Evolutionary conservation across 768 basidiomycete genomes (phyloP), one percentile per base, ranked within the genome.

Genomic region (Saitozyma sp.): DNA sequence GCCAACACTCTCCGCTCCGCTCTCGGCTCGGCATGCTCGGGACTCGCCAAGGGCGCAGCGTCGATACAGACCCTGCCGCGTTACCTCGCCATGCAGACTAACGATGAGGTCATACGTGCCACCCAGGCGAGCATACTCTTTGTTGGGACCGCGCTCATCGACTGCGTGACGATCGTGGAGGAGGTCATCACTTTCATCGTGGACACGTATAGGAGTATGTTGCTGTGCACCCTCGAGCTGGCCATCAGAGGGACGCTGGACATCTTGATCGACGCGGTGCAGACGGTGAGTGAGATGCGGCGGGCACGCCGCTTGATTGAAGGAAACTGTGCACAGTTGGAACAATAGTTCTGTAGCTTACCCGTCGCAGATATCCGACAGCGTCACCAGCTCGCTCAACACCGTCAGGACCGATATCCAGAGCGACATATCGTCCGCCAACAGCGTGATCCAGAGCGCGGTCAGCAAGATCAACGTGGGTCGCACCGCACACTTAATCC

Each of bases 191-290:
- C 90, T 71, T 97, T 98, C 79, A 85, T 96, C 66, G 85, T 98
- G 67, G 89, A 92, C 80, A 86, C 88, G 51, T 98, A 96, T 76
- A 88, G 93, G 46, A 94, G 92, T 3, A 90, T 94, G 3, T 88
- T 95, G 73, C 84, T 99, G 56, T 99, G 95, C 78, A 92, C 96
- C 69, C 81, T 96, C 66, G 92, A 98, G 79, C 84, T 98, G 50
- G 87, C 90, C 20, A 86, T 99, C 9, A 84, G 87, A 38, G 92
- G 92, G 16, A 88, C 85, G 7, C 82, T 99, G 56, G 84, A 86
- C 29, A 81, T 97, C 58, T 81, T 96, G 51, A 91, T 96, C 54
- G 83, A 82, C 53, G 92, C 91, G 7, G 90, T 92, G 0, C 82
- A 91, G 66, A 89, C 89, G 82, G 94, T 93, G 67, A 64, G 86